These are phyloP conservation scores for Hanseniaspora lachancei DNA, from an alignment of 805 yeast species.

Conservation along the genomic window DNA sequence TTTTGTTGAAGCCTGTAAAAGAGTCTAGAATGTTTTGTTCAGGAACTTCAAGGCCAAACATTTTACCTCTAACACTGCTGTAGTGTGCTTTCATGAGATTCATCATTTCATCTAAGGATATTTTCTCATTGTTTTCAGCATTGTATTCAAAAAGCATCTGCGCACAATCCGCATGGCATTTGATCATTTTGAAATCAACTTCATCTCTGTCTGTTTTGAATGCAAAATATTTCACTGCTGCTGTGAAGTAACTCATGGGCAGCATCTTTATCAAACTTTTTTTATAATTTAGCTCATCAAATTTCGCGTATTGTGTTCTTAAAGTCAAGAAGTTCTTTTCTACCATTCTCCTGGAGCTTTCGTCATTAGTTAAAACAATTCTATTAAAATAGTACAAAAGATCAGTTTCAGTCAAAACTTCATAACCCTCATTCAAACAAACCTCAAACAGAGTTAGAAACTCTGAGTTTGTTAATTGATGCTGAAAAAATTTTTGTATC, in stretches of 20 bases:
- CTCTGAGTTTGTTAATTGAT: background rate
- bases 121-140: background rate
- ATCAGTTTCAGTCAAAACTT: background rate
- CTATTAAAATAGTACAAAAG: background rate
- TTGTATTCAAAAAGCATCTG: background rate
- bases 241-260: background rate
- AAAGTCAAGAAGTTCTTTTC: background rate
- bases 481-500: background rate
- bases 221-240: background rate
- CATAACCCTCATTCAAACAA: background rate
- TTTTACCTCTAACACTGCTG: background rate
- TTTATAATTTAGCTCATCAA: background rate
- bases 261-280: background rate
- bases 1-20: background rate
- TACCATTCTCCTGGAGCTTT: background rate
- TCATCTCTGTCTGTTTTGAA: background rate
- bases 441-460: background rate
- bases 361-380: background rate
- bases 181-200: background rate
- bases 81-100: background rate
- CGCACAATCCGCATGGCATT: slow-evolving; percentile 1
- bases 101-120: background rate
- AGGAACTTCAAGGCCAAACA: background rate
- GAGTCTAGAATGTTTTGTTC: background rate
- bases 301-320: background rate